phyloP scores from a whole-genome alignment of 495 filamentous ascomycete species.

The Xylaria longipes region DNA sequence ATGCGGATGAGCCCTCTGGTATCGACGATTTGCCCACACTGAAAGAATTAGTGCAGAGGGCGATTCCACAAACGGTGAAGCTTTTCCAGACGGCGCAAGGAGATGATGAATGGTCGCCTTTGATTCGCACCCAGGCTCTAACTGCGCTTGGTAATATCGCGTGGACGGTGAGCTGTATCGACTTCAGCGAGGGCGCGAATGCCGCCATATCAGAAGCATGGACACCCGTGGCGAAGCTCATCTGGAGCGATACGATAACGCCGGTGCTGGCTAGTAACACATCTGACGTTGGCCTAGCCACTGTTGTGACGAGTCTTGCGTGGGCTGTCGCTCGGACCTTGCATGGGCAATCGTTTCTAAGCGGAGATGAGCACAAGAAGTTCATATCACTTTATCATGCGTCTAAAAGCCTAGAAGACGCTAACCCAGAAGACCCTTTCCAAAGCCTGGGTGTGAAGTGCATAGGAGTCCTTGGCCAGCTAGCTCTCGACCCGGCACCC shows the following conservation, averaged over 20 bases:
- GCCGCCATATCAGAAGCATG: slow-evolving; percentile 51
- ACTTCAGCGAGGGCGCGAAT: slow-evolving; percentile 51
- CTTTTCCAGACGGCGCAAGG: slow-evolving; percentile 40
- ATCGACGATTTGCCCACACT: slow-evolving; percentile 54
- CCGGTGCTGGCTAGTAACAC: slow-evolving; percentile 62
- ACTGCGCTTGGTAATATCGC: slow-evolving; percentile 66
- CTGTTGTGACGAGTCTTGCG: slow-evolving; percentile 62
- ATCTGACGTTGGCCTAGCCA: slow-evolving; percentile 64
- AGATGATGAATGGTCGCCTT: slow-evolving; percentile 30
- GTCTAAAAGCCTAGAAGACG: slow-evolving; percentile 43
- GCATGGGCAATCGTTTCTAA: slow-evolving; percentile 52
- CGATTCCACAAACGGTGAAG: slow-evolving; percentile 56
- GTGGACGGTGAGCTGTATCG: slow-evolving; percentile 61
- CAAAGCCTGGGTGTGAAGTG: slow-evolving; percentile 63
- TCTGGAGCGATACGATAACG: slow-evolving; percentile 59
- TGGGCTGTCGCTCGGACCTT: slow-evolving; percentile 65
- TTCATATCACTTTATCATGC: slow-evolving; percentile 68
- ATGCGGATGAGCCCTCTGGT: slow-evolving; percentile 41
- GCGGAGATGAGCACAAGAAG: slow-evolving; percentile 56
- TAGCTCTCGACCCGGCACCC: slow-evolving; percentile 56
- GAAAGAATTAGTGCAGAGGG: slow-evolving; percentile 53
- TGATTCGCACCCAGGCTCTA: slow-evolving; percentile 55
- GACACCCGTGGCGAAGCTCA: slow-evolving; percentile 54
- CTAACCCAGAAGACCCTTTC: slow-evolving; percentile 51
- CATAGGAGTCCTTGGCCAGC: slow-evolving; percentile 64